Evolutionary conservation across 305 asterid species (phyloP).

Genomic region (Fraxinus latifolia): DNA sequence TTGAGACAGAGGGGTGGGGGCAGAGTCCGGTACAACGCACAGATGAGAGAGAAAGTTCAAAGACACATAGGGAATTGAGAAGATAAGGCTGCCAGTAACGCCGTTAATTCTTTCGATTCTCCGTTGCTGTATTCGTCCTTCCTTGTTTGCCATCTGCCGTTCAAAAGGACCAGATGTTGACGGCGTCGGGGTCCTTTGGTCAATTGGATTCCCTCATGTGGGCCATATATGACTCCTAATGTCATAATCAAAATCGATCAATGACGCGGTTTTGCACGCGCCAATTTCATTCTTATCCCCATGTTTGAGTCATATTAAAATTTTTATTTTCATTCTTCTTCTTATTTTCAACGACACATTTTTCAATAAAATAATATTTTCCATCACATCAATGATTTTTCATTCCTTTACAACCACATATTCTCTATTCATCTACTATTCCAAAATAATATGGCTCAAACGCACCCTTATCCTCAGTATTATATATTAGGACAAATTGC

Average conservation of each 20-base stretch:
- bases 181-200: slow-evolving; percentile 32
- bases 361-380: too few relatives aligned
- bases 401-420: too few relatives aligned
- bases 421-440: too few relatives aligned
- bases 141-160: not conserved
- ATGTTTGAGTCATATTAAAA: too few relatives aligned
- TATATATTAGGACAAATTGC: not conserved
- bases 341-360: too few relatives aligned
- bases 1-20: not conserved
- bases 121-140: not conserved
- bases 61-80: slow-evolving; percentile 29
- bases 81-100: slow-evolving; percentile 35
- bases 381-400: too few relatives aligned
- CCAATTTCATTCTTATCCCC: not conserved
- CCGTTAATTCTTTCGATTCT: slow-evolving; percentile 23
- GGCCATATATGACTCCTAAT: slow-evolving; percentile 31
- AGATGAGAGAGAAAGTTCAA: slow-evolving; percentile 4
- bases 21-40: slow-evolving; percentile 6
- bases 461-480: not conserved
- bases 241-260: not conserved
- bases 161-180: slow-evolving; percentile 30
- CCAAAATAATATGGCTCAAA: too few relatives aligned
- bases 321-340: too few relatives aligned
- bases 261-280: slow-evolving; percentile 16
- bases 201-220: slow-evolving; percentile 33